Evolutionary conservation across 768 basidiomycete genomes (phyloP).

Genomic region (Dioszegia hungarica): DNA sequence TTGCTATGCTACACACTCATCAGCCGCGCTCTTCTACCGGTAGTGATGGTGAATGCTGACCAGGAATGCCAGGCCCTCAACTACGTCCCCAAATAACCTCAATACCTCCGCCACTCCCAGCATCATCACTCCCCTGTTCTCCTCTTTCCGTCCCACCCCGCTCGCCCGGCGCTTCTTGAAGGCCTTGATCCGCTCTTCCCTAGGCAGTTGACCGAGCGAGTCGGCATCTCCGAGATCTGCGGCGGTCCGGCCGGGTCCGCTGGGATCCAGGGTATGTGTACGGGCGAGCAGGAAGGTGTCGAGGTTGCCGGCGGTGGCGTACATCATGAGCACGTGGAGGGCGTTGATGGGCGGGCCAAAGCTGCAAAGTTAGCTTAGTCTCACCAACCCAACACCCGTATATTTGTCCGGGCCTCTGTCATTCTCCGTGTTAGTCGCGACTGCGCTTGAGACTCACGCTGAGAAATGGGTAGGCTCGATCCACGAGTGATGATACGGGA

Average conservation of each 20-base stretch:
- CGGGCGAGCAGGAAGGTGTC: constrained; percentile 46
- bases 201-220: constrained; percentile 24
- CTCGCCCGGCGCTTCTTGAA: constrained; percentile 35
- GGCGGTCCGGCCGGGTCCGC: constrained; percentile 23
- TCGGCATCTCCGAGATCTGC: constrained; percentile 30
- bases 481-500: constrained; percentile 95
- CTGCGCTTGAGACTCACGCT: constrained; percentile 11
- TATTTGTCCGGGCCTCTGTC: no score
- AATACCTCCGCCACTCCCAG: constrained; percentile 78
- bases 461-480: constrained; percentile 81
- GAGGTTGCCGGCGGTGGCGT: constrained; percentile 50
- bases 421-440: neutral
- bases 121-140: constrained; percentile 64
- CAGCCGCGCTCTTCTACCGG: neutral
- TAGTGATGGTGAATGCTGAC: constrained; percentile 51
- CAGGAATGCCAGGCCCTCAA: constrained; percentile 79
- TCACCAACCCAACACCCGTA: no score
- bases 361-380: constrained; percentile 43
- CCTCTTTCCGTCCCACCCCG: constrained; percentile 22
- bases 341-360: constrained; percentile 86
- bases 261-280: constrained; percentile 25
- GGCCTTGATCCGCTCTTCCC: constrained; percentile 37
- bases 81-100: constrained; percentile 75
- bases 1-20: constrained; percentile 41
- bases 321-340: constrained; percentile 58